These are phyloP conservation scores for Orbilia quercus DNA, from an alignment of 2,329 filamentous ascomycete species.

Conservation along the genomic window DNA sequence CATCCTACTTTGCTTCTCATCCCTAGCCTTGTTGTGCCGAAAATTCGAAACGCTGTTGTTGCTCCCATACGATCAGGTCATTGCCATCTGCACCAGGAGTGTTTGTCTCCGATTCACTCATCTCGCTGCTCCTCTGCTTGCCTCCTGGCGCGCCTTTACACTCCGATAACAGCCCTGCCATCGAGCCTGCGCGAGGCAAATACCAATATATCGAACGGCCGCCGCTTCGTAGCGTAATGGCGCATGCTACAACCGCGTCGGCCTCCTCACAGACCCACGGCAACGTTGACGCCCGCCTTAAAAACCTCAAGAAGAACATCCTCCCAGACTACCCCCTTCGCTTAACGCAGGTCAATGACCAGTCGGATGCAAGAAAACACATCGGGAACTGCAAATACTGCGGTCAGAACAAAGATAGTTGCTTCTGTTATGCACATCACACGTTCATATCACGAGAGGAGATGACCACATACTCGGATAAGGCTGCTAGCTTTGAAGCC, in stretches of 20 bases:
- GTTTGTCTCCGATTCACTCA: neutral
- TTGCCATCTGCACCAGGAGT: neutral
- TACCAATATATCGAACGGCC: constrained; percentile 23
- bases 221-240: constrained; percentile 56
- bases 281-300: constrained; percentile 47
- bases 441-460: constrained; percentile 54
- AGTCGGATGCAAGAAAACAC: constrained; percentile 38
- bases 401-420: constrained; percentile 52
- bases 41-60: neutral
- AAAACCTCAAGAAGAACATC: constrained; percentile 54
- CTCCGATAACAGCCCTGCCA: neutral
- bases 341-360: constrained; percentile 44
- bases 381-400: constrained; percentile 47
- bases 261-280: constrained; percentile 48
- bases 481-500: constrained; percentile 30
- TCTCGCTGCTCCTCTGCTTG: neutral
- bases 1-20: too few relatives aligned
- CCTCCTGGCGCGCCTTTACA: constrained; percentile 8
- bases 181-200: constrained; percentile 17
- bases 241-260: constrained; percentile 57
- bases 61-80: neutral
- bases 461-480: constrained; percentile 55
- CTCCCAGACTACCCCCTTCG: constrained; percentile 54
- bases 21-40: too few relatives aligned
- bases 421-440: constrained; percentile 56